Conservation (phyloP, 2,329 filamentous ascomycete species). For the Dactylonectria macrodidyma region DNA sequence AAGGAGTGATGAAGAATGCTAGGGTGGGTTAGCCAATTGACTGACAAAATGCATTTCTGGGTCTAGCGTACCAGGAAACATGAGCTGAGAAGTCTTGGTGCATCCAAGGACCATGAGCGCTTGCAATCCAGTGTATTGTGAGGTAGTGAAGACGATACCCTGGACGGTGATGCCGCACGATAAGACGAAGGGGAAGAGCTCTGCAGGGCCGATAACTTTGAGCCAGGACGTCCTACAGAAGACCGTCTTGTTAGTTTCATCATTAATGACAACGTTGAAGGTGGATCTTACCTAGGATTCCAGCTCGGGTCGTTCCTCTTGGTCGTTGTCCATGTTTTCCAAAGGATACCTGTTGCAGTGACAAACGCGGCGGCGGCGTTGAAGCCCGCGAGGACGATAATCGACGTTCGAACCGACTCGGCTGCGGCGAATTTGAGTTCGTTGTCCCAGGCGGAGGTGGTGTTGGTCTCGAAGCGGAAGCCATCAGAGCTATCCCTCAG, state of each 20-base stretch:
- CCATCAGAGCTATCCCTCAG: conserved; percentile 40
- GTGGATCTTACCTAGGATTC: conserved; percentile 57
- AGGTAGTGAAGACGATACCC: conserved; percentile 69
- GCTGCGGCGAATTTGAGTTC: conserved; percentile 66
- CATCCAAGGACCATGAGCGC: conserved; percentile 68
- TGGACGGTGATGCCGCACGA: conserved; percentile 72
- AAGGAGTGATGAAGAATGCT: conserved; percentile 77
- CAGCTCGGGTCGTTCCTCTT: conserved; percentile 59
- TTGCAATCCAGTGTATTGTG: conserved; percentile 69
- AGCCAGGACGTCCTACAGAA: conserved; percentile 55
- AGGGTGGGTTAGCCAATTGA: conserved; percentile 42
- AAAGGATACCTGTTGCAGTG: conserved; percentile 70
- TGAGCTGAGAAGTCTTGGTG: conserved; percentile 67
- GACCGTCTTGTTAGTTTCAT: conserved; percentile 27
- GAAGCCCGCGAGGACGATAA: conserved; percentile 73
- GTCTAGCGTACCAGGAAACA: conserved; percentile 69
- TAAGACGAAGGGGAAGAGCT: conserved; percentile 70
- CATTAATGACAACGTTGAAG: not conserved
- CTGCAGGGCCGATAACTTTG: conserved; percentile 62
- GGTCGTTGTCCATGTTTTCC: conserved; percentile 66
- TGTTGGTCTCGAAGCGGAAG: conserved; percentile 56
- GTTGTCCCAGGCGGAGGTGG: conserved; percentile 63
- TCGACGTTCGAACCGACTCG: conserved; percentile 73
- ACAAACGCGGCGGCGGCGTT: conserved; percentile 72
- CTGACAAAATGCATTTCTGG: not conserved